Evolutionary conservation across 495 filamentous ascomycete species (phyloP).

Genomic region (Daldinia grandis): DNA sequence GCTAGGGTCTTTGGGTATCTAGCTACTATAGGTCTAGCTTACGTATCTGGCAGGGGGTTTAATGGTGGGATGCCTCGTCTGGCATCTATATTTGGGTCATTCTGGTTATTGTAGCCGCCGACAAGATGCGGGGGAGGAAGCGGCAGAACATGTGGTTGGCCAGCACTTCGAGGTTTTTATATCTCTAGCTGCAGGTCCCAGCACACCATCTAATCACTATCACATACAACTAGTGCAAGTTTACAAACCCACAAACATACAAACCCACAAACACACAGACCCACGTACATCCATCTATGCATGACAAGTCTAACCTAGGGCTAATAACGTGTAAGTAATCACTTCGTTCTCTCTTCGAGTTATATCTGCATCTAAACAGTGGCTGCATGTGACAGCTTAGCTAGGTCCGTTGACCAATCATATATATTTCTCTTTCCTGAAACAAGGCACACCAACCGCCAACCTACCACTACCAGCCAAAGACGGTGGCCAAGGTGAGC

Average conservation of each 20-base stretch:
- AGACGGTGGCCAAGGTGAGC: constrained; percentile 19
- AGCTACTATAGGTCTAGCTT: constrained; percentile 8
- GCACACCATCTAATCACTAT: constrained; percentile 23
- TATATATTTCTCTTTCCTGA: constrained; percentile 6
- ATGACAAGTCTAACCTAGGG: constrained; percentile 2
- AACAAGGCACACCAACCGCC: constrained; percentile 21
- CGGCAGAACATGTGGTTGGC: constrained; percentile 18
- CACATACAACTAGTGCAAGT: constrained; percentile 12
- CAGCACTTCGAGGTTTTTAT: constrained; percentile 13
- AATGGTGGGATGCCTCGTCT: constrained; percentile 17
- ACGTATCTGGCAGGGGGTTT: constrained; percentile 1
- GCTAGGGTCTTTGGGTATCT: neutral
- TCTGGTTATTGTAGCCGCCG: constrained; percentile 33
- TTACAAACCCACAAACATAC: neutral
- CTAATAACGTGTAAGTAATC: constrained; percentile 5
- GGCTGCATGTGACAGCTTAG: constrained; percentile 30
- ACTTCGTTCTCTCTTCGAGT: neutral
- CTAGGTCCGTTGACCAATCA: constrained; percentile 32
- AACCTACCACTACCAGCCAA: constrained; percentile 27
- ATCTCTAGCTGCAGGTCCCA: constrained; percentile 28
- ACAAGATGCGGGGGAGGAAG: constrained; percentile 33
- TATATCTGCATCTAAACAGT: constrained; percentile 1
- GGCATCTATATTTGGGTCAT: constrained; percentile 32
- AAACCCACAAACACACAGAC: neutral
- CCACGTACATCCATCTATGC: neutral